These are phyloP conservation scores for Solanum virginianum DNA, from an alignment of 257 asterid species.

Conservation along the genomic window DNA sequence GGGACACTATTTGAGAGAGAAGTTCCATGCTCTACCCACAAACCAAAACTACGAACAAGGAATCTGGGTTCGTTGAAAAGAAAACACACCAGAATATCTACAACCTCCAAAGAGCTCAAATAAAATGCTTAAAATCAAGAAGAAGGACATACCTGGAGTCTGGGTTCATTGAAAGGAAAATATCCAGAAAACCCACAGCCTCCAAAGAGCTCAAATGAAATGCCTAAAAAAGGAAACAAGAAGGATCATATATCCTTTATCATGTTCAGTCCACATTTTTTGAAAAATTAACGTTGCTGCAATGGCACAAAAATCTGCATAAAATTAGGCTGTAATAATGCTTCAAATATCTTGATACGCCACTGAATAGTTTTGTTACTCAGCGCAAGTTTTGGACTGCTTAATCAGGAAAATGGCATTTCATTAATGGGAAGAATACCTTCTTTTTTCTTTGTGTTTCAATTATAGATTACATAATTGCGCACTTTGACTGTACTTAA, in stretches of 20 bases:
- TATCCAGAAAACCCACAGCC: conserved; percentile 72
- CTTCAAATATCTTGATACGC: background rate
- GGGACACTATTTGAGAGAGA: background rate
- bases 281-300: background rate
- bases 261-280: background rate
- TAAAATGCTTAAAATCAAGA: conserved; percentile 40
- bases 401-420: background rate
- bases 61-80: conserved; percentile 83
- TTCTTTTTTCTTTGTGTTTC: background rate
- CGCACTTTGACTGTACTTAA: background rate
- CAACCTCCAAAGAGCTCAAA: conserved; percentile 62
- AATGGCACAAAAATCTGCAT: background rate
- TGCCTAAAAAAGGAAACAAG: conserved; percentile 35
- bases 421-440: background rate
- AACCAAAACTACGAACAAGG: conserved; percentile 34
- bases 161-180: conserved; percentile 85
- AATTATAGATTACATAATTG: background rate
- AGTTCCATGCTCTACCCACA: conserved; percentile 21
- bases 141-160: conserved; percentile 43
- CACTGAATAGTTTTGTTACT: background rate
- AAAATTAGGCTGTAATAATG: background rate
- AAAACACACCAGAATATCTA: conserved; percentile 55
- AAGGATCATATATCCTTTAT: background rate
- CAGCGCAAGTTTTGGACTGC: background rate
- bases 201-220: conserved; percentile 62